A percentile compares a stretch with the other conserved stretches of the same genome.
Conservation (phyloP, 2,329 filamentous ascomycete species). For the Plectosphaerella cucumerina region DNA sequence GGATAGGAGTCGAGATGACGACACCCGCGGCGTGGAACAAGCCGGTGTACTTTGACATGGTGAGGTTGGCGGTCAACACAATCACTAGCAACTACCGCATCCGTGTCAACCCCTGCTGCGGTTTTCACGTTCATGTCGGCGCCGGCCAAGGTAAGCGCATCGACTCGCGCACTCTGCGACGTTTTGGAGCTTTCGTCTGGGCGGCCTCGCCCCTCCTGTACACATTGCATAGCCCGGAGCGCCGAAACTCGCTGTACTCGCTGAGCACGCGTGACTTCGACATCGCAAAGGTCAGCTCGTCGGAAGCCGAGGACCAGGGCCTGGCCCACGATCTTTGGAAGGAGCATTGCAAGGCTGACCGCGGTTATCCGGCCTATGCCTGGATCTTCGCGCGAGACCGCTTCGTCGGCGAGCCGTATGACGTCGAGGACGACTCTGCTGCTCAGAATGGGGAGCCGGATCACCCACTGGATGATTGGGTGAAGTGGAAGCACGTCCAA, state of each 20-base stretch:
- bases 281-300: no score
- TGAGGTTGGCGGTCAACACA: conserved; percentile 24
- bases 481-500: no score
- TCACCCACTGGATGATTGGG: no score
- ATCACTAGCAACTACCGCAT: conserved; percentile 24
- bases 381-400: conserved; percentile 17
- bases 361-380: background rate
- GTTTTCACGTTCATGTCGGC: conserved; percentile 32
- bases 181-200: conserved; percentile 27
- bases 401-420: conserved; percentile 15
- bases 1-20: conserved; percentile 23
- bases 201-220: conserved; percentile 30
- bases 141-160: conserved; percentile 23
- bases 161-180: conserved; percentile 19
- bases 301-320: no score
- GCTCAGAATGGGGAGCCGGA: no score
- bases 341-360: no score
- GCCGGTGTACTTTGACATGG: conserved; percentile 19
- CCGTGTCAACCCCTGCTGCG: conserved; percentile 26
- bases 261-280: no score
- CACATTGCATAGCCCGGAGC: conserved; percentile 27
- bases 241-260: conserved; percentile 11
- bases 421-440: background rate
- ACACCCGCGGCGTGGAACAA: conserved; percentile 27
- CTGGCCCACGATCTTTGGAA: no score